phyloP scores from a whole-genome alignment of 768 basidiomycete genomes.

The Myochromella boudieri region DNA sequence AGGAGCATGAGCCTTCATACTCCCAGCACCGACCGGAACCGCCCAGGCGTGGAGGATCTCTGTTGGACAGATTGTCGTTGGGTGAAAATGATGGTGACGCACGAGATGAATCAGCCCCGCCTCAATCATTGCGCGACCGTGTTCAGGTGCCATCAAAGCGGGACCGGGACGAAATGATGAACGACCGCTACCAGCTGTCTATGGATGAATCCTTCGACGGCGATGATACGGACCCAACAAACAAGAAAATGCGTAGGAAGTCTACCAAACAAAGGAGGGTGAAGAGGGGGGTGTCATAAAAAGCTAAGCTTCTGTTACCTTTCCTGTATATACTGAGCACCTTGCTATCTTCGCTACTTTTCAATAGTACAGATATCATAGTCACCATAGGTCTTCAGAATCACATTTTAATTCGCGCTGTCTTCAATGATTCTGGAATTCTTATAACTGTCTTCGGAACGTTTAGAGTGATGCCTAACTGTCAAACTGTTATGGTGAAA shows the following conservation, averaged over 20 bases:
- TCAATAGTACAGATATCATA: background rate
- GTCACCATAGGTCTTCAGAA: background rate
- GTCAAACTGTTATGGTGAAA: too few species aligned
- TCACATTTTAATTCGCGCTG: background rate
- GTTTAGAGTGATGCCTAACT: too few species aligned
- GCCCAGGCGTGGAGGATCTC: constrained; percentile 24
- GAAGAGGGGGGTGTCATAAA: constrained; percentile 19
- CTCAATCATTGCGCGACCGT: constrained; percentile 36
- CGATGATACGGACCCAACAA: constrained; percentile 25
- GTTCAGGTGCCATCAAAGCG: constrained; percentile 40
- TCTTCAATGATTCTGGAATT: too few species aligned
- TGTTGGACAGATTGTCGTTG: constrained; percentile 34
- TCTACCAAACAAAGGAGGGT: constrained; percentile 23
- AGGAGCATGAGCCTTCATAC: constrained; percentile 5
- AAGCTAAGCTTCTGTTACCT: background rate
- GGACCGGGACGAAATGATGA: constrained; percentile 33
- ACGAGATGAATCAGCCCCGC: constrained; percentile 6
- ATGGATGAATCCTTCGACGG: constrained; percentile 25
- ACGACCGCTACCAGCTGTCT: constrained; percentile 7
- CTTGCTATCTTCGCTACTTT: background rate
- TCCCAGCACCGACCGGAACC: constrained; percentile 13
- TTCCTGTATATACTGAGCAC: constrained; percentile 3
- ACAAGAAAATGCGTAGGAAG: constrained; percentile 30
- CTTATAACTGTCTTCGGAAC: too few species aligned
- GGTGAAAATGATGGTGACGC: constrained; percentile 17